phyloP scores from a whole-genome alignment of 179 eudicot species.

The Vitellaria paradoxa region DNA sequence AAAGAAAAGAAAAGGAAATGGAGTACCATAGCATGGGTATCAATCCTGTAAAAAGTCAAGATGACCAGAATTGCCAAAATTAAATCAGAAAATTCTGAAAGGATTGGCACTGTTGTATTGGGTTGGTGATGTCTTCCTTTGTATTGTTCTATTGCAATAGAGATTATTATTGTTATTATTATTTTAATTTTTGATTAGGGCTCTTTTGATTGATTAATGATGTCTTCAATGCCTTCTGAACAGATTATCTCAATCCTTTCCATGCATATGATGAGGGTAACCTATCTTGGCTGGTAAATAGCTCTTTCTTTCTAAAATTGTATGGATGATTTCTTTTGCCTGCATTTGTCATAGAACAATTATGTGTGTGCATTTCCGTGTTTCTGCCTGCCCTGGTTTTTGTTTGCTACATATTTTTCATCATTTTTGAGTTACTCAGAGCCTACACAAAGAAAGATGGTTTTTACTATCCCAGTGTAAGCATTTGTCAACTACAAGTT shows the following conservation, averaged over 20 bases:
- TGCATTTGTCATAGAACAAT: not conserved
- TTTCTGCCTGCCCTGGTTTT: not conserved
- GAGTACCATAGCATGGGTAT: too few relatives aligned
- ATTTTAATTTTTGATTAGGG: too few relatives aligned
- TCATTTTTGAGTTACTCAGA: not conserved
- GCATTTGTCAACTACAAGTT: not conserved
- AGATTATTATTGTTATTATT: too few relatives aligned
- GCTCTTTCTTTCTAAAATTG: not conserved
- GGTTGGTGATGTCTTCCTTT: not conserved
- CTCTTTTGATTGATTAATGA: constrained; percentile 5
- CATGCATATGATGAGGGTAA: constrained; percentile 99
- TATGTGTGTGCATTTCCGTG: not conserved
- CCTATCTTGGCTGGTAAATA: constrained; percentile 95
- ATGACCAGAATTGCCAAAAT: too few relatives aligned
- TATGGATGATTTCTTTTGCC: not conserved
- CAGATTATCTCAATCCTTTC: constrained; percentile 98
- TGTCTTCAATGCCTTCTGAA: constrained; percentile 22
- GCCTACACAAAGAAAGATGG: not conserved
- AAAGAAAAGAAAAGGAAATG: too few relatives aligned
- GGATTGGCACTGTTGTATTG: too few relatives aligned
- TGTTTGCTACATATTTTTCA: not conserved
- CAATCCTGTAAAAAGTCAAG: not conserved
- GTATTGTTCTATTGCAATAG: not conserved
- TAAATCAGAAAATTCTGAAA: too few relatives aligned
- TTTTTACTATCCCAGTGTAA: not conserved